A percentile compares a stretch with the other conserved stretches of the same genome.
Conservation (phyloP, 495 filamentous ascomycete genomes). For the Glarea lozoyensis region DNA sequence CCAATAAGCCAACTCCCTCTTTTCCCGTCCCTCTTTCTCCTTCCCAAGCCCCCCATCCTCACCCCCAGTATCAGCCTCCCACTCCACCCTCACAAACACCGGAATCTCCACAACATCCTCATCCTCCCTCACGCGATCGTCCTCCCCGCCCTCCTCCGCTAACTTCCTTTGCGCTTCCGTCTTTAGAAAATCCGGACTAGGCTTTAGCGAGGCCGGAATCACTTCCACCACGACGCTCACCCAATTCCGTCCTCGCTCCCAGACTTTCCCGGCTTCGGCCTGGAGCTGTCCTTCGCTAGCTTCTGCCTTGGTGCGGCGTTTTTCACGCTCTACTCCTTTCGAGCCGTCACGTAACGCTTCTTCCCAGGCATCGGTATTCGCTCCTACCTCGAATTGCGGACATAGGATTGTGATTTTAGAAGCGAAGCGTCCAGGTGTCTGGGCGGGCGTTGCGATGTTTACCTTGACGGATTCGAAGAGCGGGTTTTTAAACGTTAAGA, state of each 20-base stretch:
- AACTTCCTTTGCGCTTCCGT: constrained; percentile 7
- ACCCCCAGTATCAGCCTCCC: constrained; percentile 60
- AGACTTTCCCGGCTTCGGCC: constrained; percentile 87
- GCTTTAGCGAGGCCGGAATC: constrained; percentile 51
- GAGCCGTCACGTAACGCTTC: constrained; percentile 60
- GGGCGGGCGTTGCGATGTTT: constrained; percentile 74
- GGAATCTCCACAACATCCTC: constrained; percentile 94
- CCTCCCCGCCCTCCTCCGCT: no score
- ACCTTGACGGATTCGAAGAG: constrained; percentile 85
- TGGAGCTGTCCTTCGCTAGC: constrained; percentile 41
- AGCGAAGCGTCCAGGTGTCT: constrained; percentile 67
- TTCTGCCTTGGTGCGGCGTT: constrained; percentile 30
- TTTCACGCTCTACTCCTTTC: constrained; percentile 26
- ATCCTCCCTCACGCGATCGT: constrained; percentile 48
- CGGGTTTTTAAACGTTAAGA: constrained; percentile 86
- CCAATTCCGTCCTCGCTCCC: constrained; percentile 93
- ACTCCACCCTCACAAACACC: constrained; percentile 85
- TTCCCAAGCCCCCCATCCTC: constrained; percentile 31
- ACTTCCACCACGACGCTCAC: constrained; percentile 87
- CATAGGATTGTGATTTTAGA: constrained; percentile 86
- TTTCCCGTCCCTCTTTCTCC: constrained; percentile 43
- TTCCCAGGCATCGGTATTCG: constrained; percentile 93
- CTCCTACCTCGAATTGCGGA: constrained; percentile 89
- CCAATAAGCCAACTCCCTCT: constrained; percentile 89
- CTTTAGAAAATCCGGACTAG: constrained; percentile 21